Conservation (phyloP, 2,329 filamentous ascomycete species). For the Delphinella strobiligena region DNA sequence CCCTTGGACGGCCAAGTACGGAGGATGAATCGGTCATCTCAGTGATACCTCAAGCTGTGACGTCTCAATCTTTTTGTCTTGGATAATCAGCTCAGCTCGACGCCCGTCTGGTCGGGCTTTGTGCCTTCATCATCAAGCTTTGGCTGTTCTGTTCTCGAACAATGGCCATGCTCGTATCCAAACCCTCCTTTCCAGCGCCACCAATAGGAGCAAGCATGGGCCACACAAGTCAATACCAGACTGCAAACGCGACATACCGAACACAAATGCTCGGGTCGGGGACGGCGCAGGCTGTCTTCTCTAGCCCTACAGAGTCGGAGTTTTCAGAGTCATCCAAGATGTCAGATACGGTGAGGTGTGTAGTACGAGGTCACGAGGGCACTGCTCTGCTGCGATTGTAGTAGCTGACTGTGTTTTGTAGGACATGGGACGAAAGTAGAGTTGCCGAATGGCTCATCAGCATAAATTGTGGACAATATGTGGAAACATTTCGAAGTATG, state of each 20-base stretch:
- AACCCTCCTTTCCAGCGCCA: conserved; percentile 54
- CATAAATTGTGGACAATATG: conserved; percentile 90
- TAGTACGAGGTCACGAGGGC: not conserved
- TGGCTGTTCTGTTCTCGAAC: conserved; percentile 6
- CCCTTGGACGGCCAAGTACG: too few relatives aligned
- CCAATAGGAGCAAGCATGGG: conserved; percentile 8
- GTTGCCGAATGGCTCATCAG: conserved; percentile 84
- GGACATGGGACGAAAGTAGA: conserved; percentile 74
- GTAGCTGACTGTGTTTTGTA: conserved; percentile 17
- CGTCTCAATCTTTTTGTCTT: not conserved
- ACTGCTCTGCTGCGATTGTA: not conserved
- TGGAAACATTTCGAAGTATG: conserved; percentile 65
- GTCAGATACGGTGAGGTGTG: conserved; percentile 45
- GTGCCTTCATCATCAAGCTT: not conserved
- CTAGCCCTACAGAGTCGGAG: conserved; percentile 82
- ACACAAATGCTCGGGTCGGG: not conserved
- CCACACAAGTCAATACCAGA: conserved; percentile 14
- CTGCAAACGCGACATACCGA: conserved; percentile 10
- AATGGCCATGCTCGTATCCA: conserved; percentile 72
- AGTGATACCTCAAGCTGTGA: too few relatives aligned
- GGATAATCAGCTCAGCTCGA: too few relatives aligned
- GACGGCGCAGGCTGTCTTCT: conserved; percentile 41
- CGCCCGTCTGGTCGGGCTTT: not conserved
- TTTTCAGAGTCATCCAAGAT: conserved; percentile 70
- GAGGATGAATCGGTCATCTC: not conserved